A percentile compares a stretch with the other conserved stretches of the same genome.
These are phyloP conservation scores for Pichia eremophila DNA, from an alignment of 805 yeast species.

Conservation along the genomic window DNA sequence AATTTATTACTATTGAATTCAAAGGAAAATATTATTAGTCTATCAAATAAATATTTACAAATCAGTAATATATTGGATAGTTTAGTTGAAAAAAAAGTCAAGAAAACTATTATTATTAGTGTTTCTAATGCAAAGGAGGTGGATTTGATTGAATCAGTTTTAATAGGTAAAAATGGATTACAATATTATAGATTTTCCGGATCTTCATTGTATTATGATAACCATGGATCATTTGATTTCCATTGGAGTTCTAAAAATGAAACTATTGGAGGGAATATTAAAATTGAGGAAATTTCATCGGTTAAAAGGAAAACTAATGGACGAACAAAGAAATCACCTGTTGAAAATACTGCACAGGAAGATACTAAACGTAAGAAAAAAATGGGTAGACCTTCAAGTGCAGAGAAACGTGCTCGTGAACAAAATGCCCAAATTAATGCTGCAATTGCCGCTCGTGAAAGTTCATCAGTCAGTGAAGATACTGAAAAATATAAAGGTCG, in stretches of 20 bases:
- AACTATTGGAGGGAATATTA: background rate
- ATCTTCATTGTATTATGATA: slow-evolving; percentile 35
- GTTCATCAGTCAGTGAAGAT: background rate
- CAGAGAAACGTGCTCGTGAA: slow-evolving; percentile 4
- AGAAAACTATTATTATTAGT: slow-evolving; percentile 34
- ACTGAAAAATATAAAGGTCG: slow-evolving; percentile 2
- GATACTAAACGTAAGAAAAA: slow-evolving; percentile 3
- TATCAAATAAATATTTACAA: slow-evolving; percentile 52
- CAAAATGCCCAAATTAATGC: slow-evolving; percentile 1
- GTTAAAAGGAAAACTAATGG: background rate
- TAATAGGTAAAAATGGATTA: slow-evolving; percentile 58
- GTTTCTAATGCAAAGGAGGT: slow-evolving; percentile 59
- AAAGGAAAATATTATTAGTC: slow-evolving; percentile 40
- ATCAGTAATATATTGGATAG: slow-evolving; percentile 41
- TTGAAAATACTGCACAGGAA: background rate
- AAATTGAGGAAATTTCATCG: background rate
- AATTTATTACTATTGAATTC: slow-evolving; percentile 58
- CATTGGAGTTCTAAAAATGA: slow-evolving; percentile 10
- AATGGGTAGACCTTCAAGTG: slow-evolving; percentile 3
- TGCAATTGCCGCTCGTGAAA: background rate
- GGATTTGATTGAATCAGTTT: slow-evolving; percentile 68
- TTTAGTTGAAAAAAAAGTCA: slow-evolving; percentile 18
- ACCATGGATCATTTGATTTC: slow-evolving; percentile 25
- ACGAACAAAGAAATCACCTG: background rate
- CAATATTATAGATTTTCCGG: slow-evolving; percentile 63